These are phyloP conservation scores for Phytophthora melonis DNA, from an alignment of 352 stramenopile genomes.

Conservation along the genomic window DNA sequence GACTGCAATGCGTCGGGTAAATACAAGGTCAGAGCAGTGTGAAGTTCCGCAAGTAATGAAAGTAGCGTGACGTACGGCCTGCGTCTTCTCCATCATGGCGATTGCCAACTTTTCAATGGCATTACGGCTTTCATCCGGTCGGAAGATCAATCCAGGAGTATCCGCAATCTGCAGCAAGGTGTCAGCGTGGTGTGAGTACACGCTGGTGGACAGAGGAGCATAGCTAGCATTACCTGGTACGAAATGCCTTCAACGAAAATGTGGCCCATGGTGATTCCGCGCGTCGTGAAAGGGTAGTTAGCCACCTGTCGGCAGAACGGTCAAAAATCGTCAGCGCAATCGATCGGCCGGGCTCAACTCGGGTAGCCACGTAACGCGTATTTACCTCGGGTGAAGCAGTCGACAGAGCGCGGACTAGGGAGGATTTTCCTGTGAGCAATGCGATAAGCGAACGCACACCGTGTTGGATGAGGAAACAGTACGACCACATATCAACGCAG, in stretches of 20 bases:
- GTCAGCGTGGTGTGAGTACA: slow-evolving; percentile 10
- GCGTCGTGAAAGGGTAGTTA: slow-evolving; percentile 91
- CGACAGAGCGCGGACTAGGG: slow-evolving; percentile 78
- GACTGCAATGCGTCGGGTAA: slow-evolving; percentile 47
- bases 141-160: slow-evolving; percentile 76
- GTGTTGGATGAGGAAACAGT: not conserved
- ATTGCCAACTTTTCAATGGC: slow-evolving; percentile 79
- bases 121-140: slow-evolving; percentile 70
- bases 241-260: slow-evolving; percentile 86
- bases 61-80: slow-evolving; percentile 49
- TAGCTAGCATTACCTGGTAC: slow-evolving; percentile 62
- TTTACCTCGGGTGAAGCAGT: slow-evolving; percentile 83
- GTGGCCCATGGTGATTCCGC: slow-evolving; percentile 89
- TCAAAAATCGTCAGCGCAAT: slow-evolving; percentile 10
- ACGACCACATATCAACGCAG: not conserved
- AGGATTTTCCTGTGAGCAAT: slow-evolving; percentile 76
- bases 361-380: not conserved
- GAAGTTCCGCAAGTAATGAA: not conserved
- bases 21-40: slow-evolving; percentile 10
- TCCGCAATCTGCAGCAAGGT: slow-evolving; percentile 75
- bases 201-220: not conserved
- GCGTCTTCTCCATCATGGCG: slow-evolving; percentile 81
- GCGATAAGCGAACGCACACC: not conserved
- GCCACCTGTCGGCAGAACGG: slow-evolving; percentile 59
- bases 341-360: not conserved